phyloP scores from a whole-genome alignment of 257 asterid genomes.

The Solanum lignicaule region DNA sequence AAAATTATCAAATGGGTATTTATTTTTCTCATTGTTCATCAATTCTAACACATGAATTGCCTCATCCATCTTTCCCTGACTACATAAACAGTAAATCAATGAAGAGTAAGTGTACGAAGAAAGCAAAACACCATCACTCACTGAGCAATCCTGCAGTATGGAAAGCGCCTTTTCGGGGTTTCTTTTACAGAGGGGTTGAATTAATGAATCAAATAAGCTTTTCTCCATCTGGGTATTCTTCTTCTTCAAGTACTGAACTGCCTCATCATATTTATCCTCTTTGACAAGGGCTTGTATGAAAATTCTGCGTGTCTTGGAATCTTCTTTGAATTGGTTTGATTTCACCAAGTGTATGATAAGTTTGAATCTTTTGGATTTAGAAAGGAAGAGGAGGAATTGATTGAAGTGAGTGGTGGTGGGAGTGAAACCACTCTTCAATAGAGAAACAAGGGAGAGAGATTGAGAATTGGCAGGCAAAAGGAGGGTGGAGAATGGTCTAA shows the following conservation, averaged over 20 bases:
- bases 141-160: constrained; percentile 29
- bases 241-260: constrained; percentile 31
- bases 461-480: neutral
- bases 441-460: constrained; percentile 32
- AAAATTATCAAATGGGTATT: constrained; percentile 54
- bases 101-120: constrained; percentile 55
- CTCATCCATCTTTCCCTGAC: constrained; percentile 44
- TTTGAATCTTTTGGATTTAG: constrained; percentile 29
- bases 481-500: neutral
- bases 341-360: constrained; percentile 31
- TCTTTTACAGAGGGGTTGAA: constrained; percentile 42
- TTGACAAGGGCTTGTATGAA: constrained; percentile 39
- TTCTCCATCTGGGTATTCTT: constrained; percentile 11
- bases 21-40: constrained; percentile 39
- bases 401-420: constrained; percentile 55
- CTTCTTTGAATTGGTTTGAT: constrained; percentile 25
- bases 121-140: constrained; percentile 23
- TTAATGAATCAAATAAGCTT: constrained; percentile 28
- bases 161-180: constrained; percentile 53
- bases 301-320: constrained; percentile 31
- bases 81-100: constrained; percentile 41
- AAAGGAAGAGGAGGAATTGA: constrained; percentile 39
- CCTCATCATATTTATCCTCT: constrained; percentile 41
- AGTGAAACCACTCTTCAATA: constrained; percentile 47
- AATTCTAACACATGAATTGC: constrained; percentile 53